Evolutionary conservation across 2,329 filamentous ascomycete species (phyloP).

Genomic region (Aspergillus niger): DNA sequence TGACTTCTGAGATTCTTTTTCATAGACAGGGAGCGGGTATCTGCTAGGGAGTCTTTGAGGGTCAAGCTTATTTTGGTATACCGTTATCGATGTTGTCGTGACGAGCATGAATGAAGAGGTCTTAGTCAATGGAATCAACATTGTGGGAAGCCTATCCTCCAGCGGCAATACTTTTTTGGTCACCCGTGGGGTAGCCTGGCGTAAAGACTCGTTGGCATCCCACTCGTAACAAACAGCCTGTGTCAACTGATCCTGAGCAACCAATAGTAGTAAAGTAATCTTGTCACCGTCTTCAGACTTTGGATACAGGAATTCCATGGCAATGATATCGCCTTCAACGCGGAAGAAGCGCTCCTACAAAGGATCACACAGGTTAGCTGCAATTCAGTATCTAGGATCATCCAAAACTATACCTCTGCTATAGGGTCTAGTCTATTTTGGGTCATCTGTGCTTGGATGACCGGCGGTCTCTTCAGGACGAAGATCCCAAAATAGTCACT

Average conservation of each 20-base stretch:
- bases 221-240: constrained; percentile 56
- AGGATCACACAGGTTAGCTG: background rate
- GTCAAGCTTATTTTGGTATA: constrained; percentile 47
- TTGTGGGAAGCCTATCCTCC: constrained; percentile 60
- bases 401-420: constrained; percentile 48
- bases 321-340: constrained; percentile 74
- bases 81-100: constrained; percentile 59
- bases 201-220: constrained; percentile 48
- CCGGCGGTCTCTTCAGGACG: constrained; percentile 61
- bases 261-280: constrained; percentile 73
- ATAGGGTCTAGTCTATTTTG: constrained; percentile 61
- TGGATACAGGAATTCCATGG: constrained; percentile 83
- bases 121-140: constrained; percentile 72
- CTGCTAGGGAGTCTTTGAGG: constrained; percentile 26
- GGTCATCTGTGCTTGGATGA: constrained; percentile 55
- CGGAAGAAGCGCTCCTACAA: constrained; percentile 50
- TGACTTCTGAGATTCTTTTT: constrained; percentile 26
- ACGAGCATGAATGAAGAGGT: constrained; percentile 71
- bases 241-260: constrained; percentile 48
- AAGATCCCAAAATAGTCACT: constrained; percentile 72
- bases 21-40: constrained; percentile 33
- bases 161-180: constrained; percentile 34
- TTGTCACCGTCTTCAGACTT: constrained; percentile 65
- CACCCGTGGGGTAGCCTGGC: constrained; percentile 29
- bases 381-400: constrained; percentile 18